These are phyloP conservation scores for Amanita exitialis DNA, from an alignment of 768 basidiomycete species.

Conservation along the genomic window DNA sequence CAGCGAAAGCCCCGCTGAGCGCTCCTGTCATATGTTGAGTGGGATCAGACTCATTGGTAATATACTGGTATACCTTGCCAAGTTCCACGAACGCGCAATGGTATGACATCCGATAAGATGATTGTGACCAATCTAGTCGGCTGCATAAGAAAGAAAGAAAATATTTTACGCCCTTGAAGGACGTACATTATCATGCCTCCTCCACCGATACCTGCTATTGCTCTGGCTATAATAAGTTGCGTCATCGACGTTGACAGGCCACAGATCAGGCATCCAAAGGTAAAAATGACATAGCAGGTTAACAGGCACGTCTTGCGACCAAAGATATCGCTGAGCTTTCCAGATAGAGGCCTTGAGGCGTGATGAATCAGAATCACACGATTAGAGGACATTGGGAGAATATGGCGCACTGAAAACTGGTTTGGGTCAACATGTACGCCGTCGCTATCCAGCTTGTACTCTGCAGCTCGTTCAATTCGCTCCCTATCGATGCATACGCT, in stretches of 20 bases:
- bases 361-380: neutral
- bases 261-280: constrained; percentile 41
- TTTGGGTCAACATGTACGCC: constrained; percentile 49
- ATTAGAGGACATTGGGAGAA: neutral
- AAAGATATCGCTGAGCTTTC: constrained; percentile 58
- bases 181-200: constrained; percentile 56
- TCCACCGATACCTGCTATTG: constrained; percentile 49
- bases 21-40: constrained; percentile 26
- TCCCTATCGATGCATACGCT: constrained; percentile 47
- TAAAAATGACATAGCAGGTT: constrained; percentile 44
- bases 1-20: constrained; percentile 48
- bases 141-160: neutral
- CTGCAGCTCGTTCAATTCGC: constrained; percentile 50
- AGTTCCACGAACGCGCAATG: constrained; percentile 51
- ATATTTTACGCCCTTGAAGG: no score
- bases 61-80: constrained; percentile 45
- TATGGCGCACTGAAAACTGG: constrained; percentile 43
- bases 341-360: constrained; percentile 44
- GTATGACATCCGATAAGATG: constrained; percentile 56
- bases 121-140: constrained; percentile 44
- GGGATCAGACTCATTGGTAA: neutral
- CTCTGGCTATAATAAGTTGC: constrained; percentile 40
- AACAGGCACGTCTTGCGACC: constrained; percentile 50
- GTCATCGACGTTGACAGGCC: constrained; percentile 45
- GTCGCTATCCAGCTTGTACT: constrained; percentile 63